Evolutionary conservation across 164 flowering plant species (phyloP), one percentile per base, ranked within the genome.

Genomic region (Kingdonia uniflora): DNA sequence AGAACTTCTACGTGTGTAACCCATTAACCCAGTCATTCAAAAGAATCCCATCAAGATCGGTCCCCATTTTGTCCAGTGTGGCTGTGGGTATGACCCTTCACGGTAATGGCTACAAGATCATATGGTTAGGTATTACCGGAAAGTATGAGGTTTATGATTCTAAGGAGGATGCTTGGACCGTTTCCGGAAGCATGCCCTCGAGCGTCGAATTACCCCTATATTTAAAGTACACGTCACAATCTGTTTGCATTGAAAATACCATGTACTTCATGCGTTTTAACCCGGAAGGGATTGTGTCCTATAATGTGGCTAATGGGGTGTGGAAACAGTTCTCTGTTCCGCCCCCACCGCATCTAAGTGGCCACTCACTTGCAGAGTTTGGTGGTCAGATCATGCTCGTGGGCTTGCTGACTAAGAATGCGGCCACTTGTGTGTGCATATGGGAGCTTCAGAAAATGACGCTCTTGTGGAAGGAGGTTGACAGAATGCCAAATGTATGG

Each of bases 401-500:
- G 65, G 97, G 99, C 54, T 58, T 92, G 74, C 78, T 85, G 65
- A 79, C 84, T 0, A 92, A 84, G 70, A 86, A 86, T 62, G 99
- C 97, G 0, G 99, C 95, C 64, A 92, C 96, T 1, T 88, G 99
- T 48, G 95, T 88, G 19, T 92, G 87, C 79, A 75, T 92, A 68
- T 92, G 97, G 99, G 99, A 92, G 85, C 84, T 92, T 72, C 95
- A 88, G 77, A 88, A 74, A 79, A 92, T 92, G 99, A 84, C 82
- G 22, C 89, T 88, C 59, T 79, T 88, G 77, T 92, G 99, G 99
- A 92, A 88, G 94, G 99, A 92, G 99, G 99, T 88, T 76, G 99
- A 92, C 96, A 92, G 99, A 92, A 92, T 92, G 99, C 99, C 99
- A 92, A 92, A 92, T 57, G 56, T 81, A 56, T 80, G 80, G 96